phyloP scores from a whole-genome alignment of 1,139 yeast species.

The Blastobotrys aristatus region DNA sequence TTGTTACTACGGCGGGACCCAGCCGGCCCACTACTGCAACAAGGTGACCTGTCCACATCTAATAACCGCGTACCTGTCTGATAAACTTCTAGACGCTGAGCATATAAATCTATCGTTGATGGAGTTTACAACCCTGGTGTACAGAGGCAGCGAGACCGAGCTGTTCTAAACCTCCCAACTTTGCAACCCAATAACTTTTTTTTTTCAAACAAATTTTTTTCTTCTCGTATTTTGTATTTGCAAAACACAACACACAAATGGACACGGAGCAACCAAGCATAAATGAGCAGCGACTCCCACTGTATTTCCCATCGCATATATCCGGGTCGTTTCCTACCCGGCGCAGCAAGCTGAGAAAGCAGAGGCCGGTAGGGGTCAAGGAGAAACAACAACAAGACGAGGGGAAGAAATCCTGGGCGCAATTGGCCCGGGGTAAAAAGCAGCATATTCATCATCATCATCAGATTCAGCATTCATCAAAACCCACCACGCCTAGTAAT shows the following conservation, averaged over 20 bases:
- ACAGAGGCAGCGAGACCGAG: too few species aligned
- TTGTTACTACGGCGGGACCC: not conserved
- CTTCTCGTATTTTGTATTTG: not conserved
- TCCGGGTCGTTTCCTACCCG: slow-evolving; percentile 9
- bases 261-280: not conserved
- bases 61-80: not conserved
- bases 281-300: not conserved
- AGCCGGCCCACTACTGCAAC: not conserved
- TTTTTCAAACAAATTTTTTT: not conserved
- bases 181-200: too few species aligned
- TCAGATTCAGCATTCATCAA: not conserved
- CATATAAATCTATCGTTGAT: too few species aligned
- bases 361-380: not conserved
- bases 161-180: too few species aligned
- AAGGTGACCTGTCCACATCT: slow-evolving; percentile 3
- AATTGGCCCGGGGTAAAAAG: slow-evolving; percentile 12
- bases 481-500: not conserved
- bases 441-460: not conserved
- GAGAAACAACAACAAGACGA: not conserved
- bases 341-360: slow-evolving; percentile 7
- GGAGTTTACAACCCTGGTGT: too few species aligned
- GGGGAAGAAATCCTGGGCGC: slow-evolving; percentile 14
- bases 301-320: not conserved
- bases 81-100: too few species aligned
- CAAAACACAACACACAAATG: too few species aligned